phyloP scores from a whole-genome alignment of 2,329 filamentous ascomycete species.

The Raffaelea deltoideospora region DNA sequence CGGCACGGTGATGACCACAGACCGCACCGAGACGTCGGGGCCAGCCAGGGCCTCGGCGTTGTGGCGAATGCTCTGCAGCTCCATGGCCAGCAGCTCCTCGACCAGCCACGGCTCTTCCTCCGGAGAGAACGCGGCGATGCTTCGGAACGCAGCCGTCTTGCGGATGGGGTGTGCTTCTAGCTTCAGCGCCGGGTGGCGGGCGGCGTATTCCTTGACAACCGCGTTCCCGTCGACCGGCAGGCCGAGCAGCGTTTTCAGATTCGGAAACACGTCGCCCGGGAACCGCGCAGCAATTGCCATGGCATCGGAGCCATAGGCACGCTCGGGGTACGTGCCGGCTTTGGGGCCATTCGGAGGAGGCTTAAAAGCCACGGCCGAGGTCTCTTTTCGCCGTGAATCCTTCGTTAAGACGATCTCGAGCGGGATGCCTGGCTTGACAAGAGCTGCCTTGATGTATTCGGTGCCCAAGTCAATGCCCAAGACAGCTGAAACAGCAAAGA shows the following conservation, averaged over 20 bases:
- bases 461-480: slow-evolving; percentile 90
- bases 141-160: slow-evolving; percentile 69
- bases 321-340: slow-evolving; percentile 62
- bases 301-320: slow-evolving; percentile 84
- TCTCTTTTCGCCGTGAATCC: slow-evolving; percentile 92
- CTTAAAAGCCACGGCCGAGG: slow-evolving; percentile 85
- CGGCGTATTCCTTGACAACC: slow-evolving; percentile 53
- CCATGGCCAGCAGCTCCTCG: slow-evolving; percentile 92
- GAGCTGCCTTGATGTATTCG: slow-evolving; percentile 88
- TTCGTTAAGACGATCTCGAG: slow-evolving; percentile 97
- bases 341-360: slow-evolving; percentile 52
- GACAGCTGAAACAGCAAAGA: slow-evolving; percentile 52
- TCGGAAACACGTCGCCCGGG: slow-evolving; percentile 85
- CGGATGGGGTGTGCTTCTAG: slow-evolving; percentile 44
- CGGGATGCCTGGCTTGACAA: slow-evolving; percentile 92
- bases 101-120: slow-evolving; percentile 58
- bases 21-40: slow-evolving; percentile 55
- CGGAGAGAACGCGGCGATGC: slow-evolving; percentile 43
- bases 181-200: slow-evolving; percentile 64
- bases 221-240: slow-evolving; percentile 43
- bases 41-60: slow-evolving; percentile 79
- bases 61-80: slow-evolving; percentile 77
- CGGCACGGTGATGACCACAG: slow-evolving; percentile 79
- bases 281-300: slow-evolving; percentile 75
- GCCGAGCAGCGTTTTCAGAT: slow-evolving; percentile 83